Evolutionary conservation across 306 rosid species (phyloP).

Genomic region (Inga oerstediana): DNA sequence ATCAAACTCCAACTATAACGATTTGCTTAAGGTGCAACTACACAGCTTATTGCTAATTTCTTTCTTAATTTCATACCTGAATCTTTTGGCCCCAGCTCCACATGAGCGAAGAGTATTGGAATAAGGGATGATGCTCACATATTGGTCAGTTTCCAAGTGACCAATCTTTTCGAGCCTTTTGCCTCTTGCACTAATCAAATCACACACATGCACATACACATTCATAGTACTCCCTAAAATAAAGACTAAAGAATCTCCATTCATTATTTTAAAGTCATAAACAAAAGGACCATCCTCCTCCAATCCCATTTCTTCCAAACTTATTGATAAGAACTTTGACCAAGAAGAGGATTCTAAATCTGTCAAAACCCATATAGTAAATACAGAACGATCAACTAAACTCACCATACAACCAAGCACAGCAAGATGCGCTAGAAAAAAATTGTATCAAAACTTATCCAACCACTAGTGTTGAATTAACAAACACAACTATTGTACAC

Average conservation of each 20-base stretch:
- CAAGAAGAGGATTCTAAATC: not conserved
- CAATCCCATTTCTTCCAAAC: not conserved
- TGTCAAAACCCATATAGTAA: not conserved
- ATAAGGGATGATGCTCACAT: not conserved
- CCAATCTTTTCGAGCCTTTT: too few relatives aligned
- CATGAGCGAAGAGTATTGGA: not conserved
- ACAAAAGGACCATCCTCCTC: not conserved
- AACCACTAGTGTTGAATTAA: too few relatives aligned
- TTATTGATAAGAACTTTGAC: not conserved
- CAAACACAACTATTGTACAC: too few relatives aligned
- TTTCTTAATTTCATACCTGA: too few relatives aligned
- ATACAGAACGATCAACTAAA: fast-evolving
- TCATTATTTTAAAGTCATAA: not conserved
- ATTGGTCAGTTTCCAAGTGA: too few relatives aligned
- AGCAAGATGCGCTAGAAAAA: too few relatives aligned
- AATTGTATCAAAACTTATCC: too few relatives aligned
- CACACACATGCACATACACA: not conserved
- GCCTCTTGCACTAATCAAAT: not conserved
- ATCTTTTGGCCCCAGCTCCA: not conserved
- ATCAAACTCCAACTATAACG: too few relatives aligned
- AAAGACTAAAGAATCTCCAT: not conserved
- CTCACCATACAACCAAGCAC: not conserved
- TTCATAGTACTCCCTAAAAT: not conserved
- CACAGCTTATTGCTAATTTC: too few relatives aligned
- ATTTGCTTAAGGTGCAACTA: too few relatives aligned